Evolutionary conservation across 257 asterid species (phyloP), one percentile per base, ranked within the genome.

Genomic region (Penstemon barbatus): DNA sequence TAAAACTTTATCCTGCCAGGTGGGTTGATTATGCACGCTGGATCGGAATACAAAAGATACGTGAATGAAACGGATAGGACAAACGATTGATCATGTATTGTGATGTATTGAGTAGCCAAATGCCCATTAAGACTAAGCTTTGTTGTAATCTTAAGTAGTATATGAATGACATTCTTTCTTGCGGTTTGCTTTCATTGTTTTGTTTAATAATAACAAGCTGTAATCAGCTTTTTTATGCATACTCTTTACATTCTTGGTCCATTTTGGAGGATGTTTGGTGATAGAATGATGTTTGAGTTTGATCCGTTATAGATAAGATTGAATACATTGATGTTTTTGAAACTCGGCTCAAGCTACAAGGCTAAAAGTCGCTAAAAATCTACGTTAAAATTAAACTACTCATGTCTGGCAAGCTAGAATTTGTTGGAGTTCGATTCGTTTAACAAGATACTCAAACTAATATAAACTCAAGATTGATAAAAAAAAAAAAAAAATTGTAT

Each of bases 1-100:
- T 40, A 54, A 6, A 40, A 15, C 13, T 46, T 41, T 78, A 4
- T 57, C 53, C 37, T 68, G 48, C 60, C 74, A 92, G 98, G 98
- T 92, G 98, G 98, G 98, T 92, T 66, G 98, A 92, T 77, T 92
- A 86, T 66, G 98, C 97, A 5, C 89, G 98, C 55, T 88, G 87
- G 95, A 66, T 75, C 3, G 98, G 97, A 52, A 74, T 92, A 74
- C 97, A 92, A 75, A 87, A 71, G 81, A 25, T 40, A 6, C 91
- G 96, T 12, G 93, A 83, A 69, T 83, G 79, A 82, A 71, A 61
- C 52, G 19, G 63, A 46, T 5, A 56, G 74, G 70, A 25, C 33
- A 25, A 25, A 25, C 33, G 33, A 25, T 25, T n/a, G 11, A 53
- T 18, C 55, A 25, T 19, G 10, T 2, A 50, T 25, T 65, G 19